A percentile compares a stretch with the other conserved stretches of the same genome.
phyloP scores from a whole-genome alignment of 2,329 filamentous ascomycete species.

The Diaporthe australafricana region DNA sequence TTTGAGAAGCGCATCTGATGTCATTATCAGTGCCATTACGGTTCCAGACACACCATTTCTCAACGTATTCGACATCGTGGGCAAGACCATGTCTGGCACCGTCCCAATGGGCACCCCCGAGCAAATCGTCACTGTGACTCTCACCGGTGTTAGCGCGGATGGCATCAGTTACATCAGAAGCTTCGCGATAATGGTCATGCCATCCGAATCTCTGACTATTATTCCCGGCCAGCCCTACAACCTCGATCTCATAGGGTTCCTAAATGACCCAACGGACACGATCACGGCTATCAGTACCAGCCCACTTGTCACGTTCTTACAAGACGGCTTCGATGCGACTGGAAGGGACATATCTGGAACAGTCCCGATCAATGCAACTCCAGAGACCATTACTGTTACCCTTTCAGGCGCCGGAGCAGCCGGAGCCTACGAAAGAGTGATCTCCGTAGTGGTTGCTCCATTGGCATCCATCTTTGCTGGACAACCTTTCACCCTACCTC shows the following conservation, averaged over 20 bases:
- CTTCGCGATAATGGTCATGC: background rate
- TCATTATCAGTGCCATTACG: background rate
- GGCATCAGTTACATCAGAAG: background rate
- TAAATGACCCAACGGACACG: background rate
- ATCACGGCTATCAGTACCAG: background rate
- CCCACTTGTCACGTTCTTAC: background rate
- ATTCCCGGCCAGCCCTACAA: conserved; percentile 1
- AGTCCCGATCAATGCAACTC: background rate
- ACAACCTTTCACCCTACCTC: background rate
- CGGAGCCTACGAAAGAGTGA: background rate
- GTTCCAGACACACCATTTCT: background rate
- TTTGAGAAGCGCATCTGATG: background rate
- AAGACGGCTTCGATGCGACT: background rate
- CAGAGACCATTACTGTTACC: background rate
- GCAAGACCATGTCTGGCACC: background rate
- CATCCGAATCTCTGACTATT: background rate
- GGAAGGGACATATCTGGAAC: background rate
- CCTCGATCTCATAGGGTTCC: background rate
- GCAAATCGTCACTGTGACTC: background rate
- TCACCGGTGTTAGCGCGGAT: background rate
- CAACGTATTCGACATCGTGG: background rate
- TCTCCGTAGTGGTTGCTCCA: background rate
- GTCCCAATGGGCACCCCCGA: background rate
- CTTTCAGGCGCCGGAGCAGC: background rate
- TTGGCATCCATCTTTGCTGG: background rate